phyloP scores from a whole-genome alignment of 129 eudicot species.

The Artemisia annua region DNA sequence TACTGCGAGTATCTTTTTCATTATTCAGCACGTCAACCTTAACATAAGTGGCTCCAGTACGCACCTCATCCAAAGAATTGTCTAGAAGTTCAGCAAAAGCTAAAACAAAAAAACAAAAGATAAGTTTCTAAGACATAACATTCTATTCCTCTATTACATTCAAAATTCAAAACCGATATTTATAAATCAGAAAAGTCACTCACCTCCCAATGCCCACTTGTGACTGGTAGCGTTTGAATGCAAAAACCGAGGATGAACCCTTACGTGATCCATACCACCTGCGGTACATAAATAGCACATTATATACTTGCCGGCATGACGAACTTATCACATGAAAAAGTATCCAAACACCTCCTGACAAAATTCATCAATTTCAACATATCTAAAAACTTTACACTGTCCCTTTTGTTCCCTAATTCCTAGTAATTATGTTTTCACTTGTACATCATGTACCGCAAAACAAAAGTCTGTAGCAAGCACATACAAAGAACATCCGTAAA shows the following conservation, averaged over 20 bases:
- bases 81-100: constrained; percentile 87
- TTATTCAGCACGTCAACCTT: constrained; percentile 54
- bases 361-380: too few species aligned
- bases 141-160: background rate
- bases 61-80: constrained; percentile 73
- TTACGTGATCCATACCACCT: constrained; percentile 71
- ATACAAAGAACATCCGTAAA: background rate
- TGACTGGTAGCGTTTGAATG: constrained; percentile 90
- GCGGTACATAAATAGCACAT: constrained; percentile 8
- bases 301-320: background rate
- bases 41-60: constrained; percentile 74
- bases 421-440: background rate
- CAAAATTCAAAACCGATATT: background rate
- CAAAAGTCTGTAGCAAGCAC: background rate
- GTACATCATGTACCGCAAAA: too few species aligned
- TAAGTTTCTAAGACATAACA: constrained; percentile 13
- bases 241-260: constrained; percentile 76
- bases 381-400: background rate
- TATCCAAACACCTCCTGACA: too few species aligned
- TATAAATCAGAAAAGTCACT: background rate
- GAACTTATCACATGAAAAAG: background rate
- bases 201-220: constrained; percentile 81
- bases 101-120: constrained; percentile 25
- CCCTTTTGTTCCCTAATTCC: background rate
- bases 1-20: constrained; percentile 35